These are phyloP conservation scores for Emergomyces orientalis DNA, from an alignment of 2,329 filamentous ascomycete genomes.

Conservation along the genomic window DNA sequence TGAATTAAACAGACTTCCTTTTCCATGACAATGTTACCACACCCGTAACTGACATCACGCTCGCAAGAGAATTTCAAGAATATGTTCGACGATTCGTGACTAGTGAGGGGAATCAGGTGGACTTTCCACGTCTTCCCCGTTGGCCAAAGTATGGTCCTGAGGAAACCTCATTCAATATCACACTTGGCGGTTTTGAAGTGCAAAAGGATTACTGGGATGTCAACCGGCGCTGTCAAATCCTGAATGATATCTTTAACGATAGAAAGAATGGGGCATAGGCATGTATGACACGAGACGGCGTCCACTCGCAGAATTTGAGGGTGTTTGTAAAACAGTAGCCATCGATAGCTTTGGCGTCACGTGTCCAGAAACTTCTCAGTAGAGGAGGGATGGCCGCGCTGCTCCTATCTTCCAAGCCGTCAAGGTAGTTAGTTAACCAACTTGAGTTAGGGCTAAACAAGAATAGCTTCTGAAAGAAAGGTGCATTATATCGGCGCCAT, in stretches of 20 bases:
- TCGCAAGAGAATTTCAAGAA: slow-evolving; percentile 11
- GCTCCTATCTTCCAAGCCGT: too few species aligned
- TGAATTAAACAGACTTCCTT: slow-evolving; percentile 7
- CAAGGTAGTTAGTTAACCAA: too few species aligned
- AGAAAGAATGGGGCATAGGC: neutral
- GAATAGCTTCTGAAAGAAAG: too few species aligned
- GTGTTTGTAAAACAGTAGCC: too few species aligned
- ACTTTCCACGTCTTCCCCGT: slow-evolving; percentile 2
- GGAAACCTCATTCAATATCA: slow-evolving; percentile 7
- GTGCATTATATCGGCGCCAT: too few species aligned
- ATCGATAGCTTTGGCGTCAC: too few species aligned
- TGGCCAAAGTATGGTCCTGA: slow-evolving; percentile 9
- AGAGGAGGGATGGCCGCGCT: too few species aligned
- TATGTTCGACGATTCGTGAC: slow-evolving; percentile 12
- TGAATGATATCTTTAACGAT: neutral
- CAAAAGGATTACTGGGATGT: neutral
- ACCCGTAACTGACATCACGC: slow-evolving; percentile 6
- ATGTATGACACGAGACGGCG: neutral
- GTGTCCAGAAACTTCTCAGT: neutral
- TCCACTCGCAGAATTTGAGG: too few species aligned
- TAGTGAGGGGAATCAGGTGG: slow-evolving; percentile 1
- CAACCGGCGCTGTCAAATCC: neutral
- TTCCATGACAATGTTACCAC: slow-evolving; percentile 9
- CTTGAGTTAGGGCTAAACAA: too few species aligned
- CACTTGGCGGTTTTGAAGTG: slow-evolving; percentile 6